Conservation (phyloP, 2,329 filamentous ascomycete species). For the Blastomyces percursus region DNA sequence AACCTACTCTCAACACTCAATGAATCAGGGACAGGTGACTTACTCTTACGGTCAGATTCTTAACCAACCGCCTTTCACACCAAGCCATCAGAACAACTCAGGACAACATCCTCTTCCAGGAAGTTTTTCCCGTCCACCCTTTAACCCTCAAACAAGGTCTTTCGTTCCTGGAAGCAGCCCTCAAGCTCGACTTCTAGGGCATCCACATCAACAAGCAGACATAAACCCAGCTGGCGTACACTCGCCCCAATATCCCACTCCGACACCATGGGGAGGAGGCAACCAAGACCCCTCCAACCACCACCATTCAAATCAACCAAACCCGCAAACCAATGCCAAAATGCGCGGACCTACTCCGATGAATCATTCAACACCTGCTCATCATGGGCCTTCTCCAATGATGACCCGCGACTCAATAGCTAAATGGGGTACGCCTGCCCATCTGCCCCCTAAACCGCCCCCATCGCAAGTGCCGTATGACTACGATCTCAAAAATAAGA, state of each 20-base stretch:
- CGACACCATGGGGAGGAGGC: not conserved
- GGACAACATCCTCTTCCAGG: conserved; percentile 74
- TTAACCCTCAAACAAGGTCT: conserved; percentile 89
- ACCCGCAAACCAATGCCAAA: not conserved
- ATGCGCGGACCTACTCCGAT: conserved; percentile 15
- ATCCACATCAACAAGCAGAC: conserved; percentile 19
- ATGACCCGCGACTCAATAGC: conserved; percentile 29
- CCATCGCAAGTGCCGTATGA: conserved; percentile 36
- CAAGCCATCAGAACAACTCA: conserved; percentile 59
- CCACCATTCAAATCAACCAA: not conserved
- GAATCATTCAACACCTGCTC: conserved; percentile 13
- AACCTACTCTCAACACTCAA: conserved; percentile 27
- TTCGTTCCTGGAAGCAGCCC: conserved; percentile 59
- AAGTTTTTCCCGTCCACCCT: conserved; percentile 71
- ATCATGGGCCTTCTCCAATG: conserved; percentile 17
- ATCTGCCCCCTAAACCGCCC: conserved; percentile 41
- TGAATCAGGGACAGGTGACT: conserved; percentile 34
- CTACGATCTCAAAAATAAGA: conserved; percentile 31
- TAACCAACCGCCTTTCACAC: conserved; percentile 40
- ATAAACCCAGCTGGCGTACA: not conserved
- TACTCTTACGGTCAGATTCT: conserved; percentile 76
- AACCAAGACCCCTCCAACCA: conserved; percentile 1
- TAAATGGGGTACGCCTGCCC: conserved; percentile 42
- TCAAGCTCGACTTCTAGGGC: conserved; percentile 24
- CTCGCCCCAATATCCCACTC: not conserved